phyloP scores from a whole-genome alignment of 129 eudicot species.

The Glebionis coronaria region DNA sequence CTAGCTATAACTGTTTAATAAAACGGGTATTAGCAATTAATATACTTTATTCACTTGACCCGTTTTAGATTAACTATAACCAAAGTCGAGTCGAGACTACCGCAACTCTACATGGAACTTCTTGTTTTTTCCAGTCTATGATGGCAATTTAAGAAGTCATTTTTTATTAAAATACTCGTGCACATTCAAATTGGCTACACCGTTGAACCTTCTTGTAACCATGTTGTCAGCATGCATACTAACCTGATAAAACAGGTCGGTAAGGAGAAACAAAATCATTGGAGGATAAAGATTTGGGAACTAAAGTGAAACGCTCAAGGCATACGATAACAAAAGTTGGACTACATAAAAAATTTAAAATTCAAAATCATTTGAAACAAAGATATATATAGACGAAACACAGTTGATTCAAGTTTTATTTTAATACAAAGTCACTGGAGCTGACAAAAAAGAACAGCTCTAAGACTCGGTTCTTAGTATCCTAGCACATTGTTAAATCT shows the following conservation, averaged over 20 bases:
- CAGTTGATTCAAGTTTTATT: not conserved
- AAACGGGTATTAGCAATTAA: not conserved
- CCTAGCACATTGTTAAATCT: constrained; percentile 17
- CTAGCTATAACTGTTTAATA: not conserved
- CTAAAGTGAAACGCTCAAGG: not conserved
- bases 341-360: not conserved
- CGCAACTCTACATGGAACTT: not conserved
- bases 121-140: constrained; percentile 17
- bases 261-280: no score
- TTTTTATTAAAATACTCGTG: no score
- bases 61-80: not conserved
- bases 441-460: constrained; percentile 31
- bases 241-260: no score
- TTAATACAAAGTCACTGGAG: constrained; percentile 22
- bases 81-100: not conserved
- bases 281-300: no score
- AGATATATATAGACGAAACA: constrained; percentile 4
- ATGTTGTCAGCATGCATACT: no score
- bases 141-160: not conserved
- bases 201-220: no score
- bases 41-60: not conserved
- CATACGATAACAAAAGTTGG: not conserved
- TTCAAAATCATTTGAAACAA: not conserved
- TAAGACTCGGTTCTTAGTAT: not conserved
- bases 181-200: no score